Percentiles rank a stretch among this genome's conserved stretches.
Conservation (phyloP, 2,329 filamentous ascomycete genomes). For the Penicillium sp. region DNA sequence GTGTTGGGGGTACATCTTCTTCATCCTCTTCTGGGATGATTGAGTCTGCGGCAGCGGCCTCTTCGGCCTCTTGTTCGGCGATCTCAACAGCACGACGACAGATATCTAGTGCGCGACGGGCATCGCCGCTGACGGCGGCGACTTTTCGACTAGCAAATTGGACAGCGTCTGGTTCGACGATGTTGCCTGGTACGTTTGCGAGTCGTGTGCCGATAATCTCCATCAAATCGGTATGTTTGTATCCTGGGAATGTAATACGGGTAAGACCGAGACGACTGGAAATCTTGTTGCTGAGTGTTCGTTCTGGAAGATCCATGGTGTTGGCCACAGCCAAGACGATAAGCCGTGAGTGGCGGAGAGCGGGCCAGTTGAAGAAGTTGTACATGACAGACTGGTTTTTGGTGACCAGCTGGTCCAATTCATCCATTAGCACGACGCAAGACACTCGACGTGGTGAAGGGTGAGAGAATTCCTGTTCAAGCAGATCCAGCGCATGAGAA, state of each 20-base stretch:
- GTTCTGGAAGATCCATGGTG: constrained; percentile 96
- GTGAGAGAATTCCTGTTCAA: constrained; percentile 89
- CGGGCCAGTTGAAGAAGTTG: constrained; percentile 99
- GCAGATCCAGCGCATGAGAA: constrained; percentile 82
- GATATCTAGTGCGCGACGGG: constrained; percentile 88
- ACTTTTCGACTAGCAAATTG: constrained; percentile 97
- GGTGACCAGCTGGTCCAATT: constrained; percentile 95
- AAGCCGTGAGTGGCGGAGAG: constrained; percentile 82
- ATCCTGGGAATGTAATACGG: constrained; percentile 94
- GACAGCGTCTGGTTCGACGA: constrained; percentile 89
- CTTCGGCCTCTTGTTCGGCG: constrained; percentile 71
- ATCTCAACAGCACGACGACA: constrained; percentile 94
- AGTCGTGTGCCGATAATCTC: constrained; percentile 95
- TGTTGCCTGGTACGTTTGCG: constrained; percentile 80
- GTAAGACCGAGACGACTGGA: constrained; percentile 87
- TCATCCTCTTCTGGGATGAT: constrained; percentile 27
- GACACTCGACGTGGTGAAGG: constrained; percentile 89
- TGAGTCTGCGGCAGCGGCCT: constrained; percentile 24
- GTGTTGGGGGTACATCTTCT: constrained; percentile 44
- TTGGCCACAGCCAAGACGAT: constrained; percentile 98
- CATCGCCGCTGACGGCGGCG: constrained; percentile 92
- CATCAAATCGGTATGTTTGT: constrained; percentile 96
- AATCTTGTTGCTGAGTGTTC: constrained; percentile 97
- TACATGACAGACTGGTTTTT: constrained; percentile 99
- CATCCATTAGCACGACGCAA: constrained; percentile 97